Base-by-base conservation (phyloP, 2,329 filamentous ascomycete species). In the Talaromyces funiculosus region DNA sequence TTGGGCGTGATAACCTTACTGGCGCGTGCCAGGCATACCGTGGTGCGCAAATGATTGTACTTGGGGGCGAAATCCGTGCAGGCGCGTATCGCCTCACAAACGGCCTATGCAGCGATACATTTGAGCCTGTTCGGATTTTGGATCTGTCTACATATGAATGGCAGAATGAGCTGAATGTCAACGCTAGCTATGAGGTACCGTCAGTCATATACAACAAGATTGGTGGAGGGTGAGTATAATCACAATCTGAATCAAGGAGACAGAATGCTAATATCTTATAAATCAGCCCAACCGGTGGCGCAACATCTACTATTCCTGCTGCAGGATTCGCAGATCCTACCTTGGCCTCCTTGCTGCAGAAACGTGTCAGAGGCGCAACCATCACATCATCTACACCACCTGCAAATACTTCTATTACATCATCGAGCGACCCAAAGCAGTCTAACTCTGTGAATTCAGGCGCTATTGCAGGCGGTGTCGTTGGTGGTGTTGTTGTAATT, bases 381-480 rank as follows among this genome's bases (percentile, higher is more conserved):
- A 9, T 18, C 33, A 18, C 22, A 16, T 20, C 53, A 4, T n/a
- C 53, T 6, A 55, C 22, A 6, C 12, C 6, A 5, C 12, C 35
- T n/a, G n/a, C n/a, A n/a, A n/a, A n/a, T n/a, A n/a, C n/a, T 12
- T 33, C 53, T 16, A 38, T 35, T 12, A 22, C 42, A 53, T 9
- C 49, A 22, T n/a, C n/a, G n/a, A 22, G 31, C 18, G 10, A 12
- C 6, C n/a, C 29, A 20, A n/a, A n/a, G 20, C 35, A 29, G 33
- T 29, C 33, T 42, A 55, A 35, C 35, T 22, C 53, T 18, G 43
- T 45, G 29, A 55, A 60, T 51, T 33, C 49, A 8, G 57, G 60
- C 54, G 60, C 60, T 33, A 62, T 62, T 60, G 60, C 40, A 18
- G 60, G 60, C n/a, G 60, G 60, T 14, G 60, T 62, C 12, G 56